Evolutionary conservation across 192 early-diverging fungal genomes (phyloP), one percentile per base, ranked within the genome.

Genomic region (Phycomyces blakesleeanus): DNA sequence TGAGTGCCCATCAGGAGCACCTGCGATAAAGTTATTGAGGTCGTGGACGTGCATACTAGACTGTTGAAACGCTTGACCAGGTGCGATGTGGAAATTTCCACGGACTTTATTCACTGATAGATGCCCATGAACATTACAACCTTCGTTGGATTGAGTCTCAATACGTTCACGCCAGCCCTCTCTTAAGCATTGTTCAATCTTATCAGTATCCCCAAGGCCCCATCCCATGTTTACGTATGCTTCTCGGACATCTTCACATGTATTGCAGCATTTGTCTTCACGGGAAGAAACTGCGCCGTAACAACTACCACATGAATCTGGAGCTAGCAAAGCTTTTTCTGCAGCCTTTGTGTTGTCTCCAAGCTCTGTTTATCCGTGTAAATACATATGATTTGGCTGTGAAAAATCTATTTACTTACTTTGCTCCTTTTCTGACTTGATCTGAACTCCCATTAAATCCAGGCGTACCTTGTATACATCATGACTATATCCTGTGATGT

Each of bases 1-100:
- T 12, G 84, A 76, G 22, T 84, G 74, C 21, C 80, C 67, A 65
- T 78, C 71, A 29, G 49, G 51, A 16, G 66, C 58, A 25, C 67
- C 72, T 8, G 51, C 42, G 8, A 83, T 55, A 58, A 85, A 94
- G 14, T 80, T 75, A 21, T 78, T 61, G 67, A 94, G 69, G 58
- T 94, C 92, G 67, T 94, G 92, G 9, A 92, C 78, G 64, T 94
- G 92, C 80, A 89, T 81, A 21, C 77, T 72, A 37, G 72, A 71
- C n/a, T 81, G 79, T 59, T 87, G 77, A 71, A 92, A 91, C 2
- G 82, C 84, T 51, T 88, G 85, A 50, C 96, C 95, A 12, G 95
- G 93, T 9, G 93, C 89, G 72, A 97, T 84, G 75, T 96, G 96
- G 67, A 96, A 88, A 64, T 95, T 95, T 41, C 96, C 96, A 20